Percentiles rank a stretch among this genome's conserved stretches.
phyloP scores from a whole-genome alignment of 2,329 filamentous ascomycete genomes.

The Diaporthe vexans region DNA sequence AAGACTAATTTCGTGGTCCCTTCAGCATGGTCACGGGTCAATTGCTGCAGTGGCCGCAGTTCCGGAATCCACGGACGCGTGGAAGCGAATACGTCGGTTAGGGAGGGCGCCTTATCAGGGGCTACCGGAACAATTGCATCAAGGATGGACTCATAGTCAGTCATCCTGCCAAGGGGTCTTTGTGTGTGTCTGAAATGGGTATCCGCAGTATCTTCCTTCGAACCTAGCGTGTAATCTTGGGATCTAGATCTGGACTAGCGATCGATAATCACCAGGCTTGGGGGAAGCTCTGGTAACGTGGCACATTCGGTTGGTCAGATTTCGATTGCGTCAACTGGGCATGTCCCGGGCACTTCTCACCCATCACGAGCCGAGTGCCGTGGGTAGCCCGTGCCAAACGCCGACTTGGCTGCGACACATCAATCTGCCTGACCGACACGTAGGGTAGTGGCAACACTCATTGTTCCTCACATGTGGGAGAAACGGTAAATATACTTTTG shows the following conservation, averaged over 20 bases:
- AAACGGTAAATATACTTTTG: not conserved
- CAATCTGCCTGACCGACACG: not conserved
- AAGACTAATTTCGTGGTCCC: not conserved
- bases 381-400: conserved; percentile 26
- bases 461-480: not conserved
- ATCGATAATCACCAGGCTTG: conserved; percentile 28
- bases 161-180: conserved; percentile 2
- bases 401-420: conserved; percentile 33
- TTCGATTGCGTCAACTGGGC: conserved; percentile 38
- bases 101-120: conserved; percentile 1
- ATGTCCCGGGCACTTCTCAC: conserved; percentile 23
- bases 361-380: conserved; percentile 38
- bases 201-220: conserved; percentile 16
- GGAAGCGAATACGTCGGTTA: conserved; percentile 2
- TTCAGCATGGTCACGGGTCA: not conserved
- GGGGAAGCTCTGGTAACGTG: conserved; percentile 35
- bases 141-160: conserved; percentile 12
- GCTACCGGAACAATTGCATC: not conserved
- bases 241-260: conserved; percentile 37
- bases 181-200: conserved; percentile 17
- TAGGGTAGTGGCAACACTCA: not conserved
- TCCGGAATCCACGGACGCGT: not conserved
- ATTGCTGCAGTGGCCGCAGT: not conserved
- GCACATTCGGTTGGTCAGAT: conserved; percentile 39
- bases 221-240: conserved; percentile 29